Percentiles rank a stretch among this genome's conserved stretches.
Evolutionary conservation across 345 rosid species (phyloP).

Genomic region (Cardamine chenopodiifolia): DNA sequence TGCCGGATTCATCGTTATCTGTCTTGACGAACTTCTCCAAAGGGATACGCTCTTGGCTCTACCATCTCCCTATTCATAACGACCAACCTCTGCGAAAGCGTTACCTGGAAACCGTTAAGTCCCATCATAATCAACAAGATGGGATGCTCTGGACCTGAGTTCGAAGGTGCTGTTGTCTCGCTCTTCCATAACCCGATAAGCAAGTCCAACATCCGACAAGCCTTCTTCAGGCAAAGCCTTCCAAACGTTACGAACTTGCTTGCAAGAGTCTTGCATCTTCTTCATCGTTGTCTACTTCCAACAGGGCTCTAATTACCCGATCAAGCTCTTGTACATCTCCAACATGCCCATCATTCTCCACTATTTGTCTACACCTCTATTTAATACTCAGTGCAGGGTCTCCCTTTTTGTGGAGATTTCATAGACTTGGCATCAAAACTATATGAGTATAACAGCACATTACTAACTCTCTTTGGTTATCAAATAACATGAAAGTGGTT

Average conservation of each 20-base stretch:
- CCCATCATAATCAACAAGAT: slow-evolving; percentile 58
- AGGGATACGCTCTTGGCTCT: slow-evolving; percentile 9
- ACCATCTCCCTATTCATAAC: neutral
- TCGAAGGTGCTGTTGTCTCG: slow-evolving; percentile 72
- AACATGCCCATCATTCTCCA: slow-evolving; percentile 20
- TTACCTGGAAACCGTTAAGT: slow-evolving; percentile 73
- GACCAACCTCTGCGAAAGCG: slow-evolving; percentile 54
- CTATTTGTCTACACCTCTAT: too few relatives aligned
- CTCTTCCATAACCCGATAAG: slow-evolving; percentile 65
- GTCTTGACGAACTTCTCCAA: slow-evolving; percentile 12
- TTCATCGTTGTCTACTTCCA: slow-evolving; percentile 52
- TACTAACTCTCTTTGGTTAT: too few relatives aligned
- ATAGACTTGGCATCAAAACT: too few relatives aligned
- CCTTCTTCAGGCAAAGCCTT: slow-evolving; percentile 74
- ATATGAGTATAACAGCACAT: too few relatives aligned
- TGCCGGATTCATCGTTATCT: neutral
- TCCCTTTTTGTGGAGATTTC: too few relatives aligned
- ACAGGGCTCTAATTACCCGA: slow-evolving; percentile 57
- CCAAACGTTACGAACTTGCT: slow-evolving; percentile 71
- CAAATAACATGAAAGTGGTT: too few relatives aligned
- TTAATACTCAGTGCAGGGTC: too few relatives aligned
- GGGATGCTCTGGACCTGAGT: slow-evolving; percentile 60
- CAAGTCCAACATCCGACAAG: slow-evolving; percentile 57
- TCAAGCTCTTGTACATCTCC: slow-evolving; percentile 10
- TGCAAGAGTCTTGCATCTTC: slow-evolving; percentile 63